These are phyloP conservation scores for Mytilinidion resinicola DNA, from an alignment of 495 filamentous ascomycete genomes.

Conservation along the genomic window DNA sequence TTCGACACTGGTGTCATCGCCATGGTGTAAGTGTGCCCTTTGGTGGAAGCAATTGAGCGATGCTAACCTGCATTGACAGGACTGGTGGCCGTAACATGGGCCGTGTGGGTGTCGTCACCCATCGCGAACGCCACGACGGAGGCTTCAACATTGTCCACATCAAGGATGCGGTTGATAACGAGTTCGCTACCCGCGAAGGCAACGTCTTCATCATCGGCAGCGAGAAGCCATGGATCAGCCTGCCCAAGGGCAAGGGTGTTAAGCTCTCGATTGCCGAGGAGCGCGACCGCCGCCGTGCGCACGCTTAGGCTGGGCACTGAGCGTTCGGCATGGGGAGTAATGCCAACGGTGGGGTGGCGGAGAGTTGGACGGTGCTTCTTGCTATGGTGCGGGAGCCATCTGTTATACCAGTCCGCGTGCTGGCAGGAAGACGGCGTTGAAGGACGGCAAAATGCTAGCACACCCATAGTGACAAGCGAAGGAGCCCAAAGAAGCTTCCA, in stretches of 20 bases:
- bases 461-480: background rate
- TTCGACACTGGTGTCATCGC: conserved; percentile 96
- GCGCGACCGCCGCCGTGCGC: conserved; percentile 88
- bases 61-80: conserved; percentile 2
- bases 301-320: conserved; percentile 60
- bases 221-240: conserved; percentile 97
- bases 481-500: background rate
- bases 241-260: conserved; percentile 99
- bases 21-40: conserved; percentile 55
- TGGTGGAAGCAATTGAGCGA: conserved; percentile 1
- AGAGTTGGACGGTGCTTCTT: background rate
- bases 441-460: too few relatives aligned
- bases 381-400: too few relatives aligned
- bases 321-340: conserved; percentile 6
- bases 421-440: too few relatives aligned
- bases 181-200: conserved; percentile 94
- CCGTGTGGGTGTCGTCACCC: conserved; percentile 99
- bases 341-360: too few relatives aligned
- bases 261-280: conserved; percentile 94
- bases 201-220: conserved; percentile 98
- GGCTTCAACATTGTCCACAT: conserved; percentile 99
- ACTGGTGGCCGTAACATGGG: conserved; percentile 99
- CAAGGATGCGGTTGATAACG: conserved; percentile 99
- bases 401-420: too few relatives aligned
- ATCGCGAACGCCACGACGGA: conserved; percentile 99